Base-by-base conservation (phyloP, 306 rosid species). In the Leucaena leucocephala region DNA sequence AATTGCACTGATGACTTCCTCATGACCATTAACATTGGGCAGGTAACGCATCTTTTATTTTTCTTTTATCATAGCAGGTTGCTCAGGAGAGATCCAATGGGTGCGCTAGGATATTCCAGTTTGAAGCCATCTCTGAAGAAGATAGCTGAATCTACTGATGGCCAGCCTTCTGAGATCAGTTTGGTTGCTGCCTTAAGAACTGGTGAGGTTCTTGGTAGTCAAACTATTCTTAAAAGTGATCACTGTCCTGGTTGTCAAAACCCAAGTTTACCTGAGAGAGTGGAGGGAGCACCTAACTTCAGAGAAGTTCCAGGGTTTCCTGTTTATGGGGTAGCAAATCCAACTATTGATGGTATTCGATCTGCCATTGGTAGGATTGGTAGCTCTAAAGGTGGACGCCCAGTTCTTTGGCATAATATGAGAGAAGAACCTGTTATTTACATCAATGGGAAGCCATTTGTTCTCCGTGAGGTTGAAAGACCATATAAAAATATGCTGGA, bases 341-440 rank as follows among this genome's bases (percentile, higher is more conserved):
- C 98, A 81, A 93, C 98, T 68, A 79, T 91, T 44, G 97, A 93
- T 87, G 98, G 97, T 67, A 93, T 93, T 63, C 93, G 87, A 44
- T 93, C 94, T 68, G 97, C 89, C 75, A 85, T 93, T 80, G 82
- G 48, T 80, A 87, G 93, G 84, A 84, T 93, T 84, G 90, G 93
- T 54, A 85, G 90, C 76, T 84, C 89, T 33, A 87, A 87, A 85
- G 86, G 77, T 78, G 90, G 91, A 54, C 59, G 85, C 42, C 93
- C 93, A 48, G 86, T 93, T 78, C 91, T 93, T 75, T 93, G 98
- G 98, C 98, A 93, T 77, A 93, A 93, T 76, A 93, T 93, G 98
- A 91, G 98, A 81, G 98, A 93, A 87, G 98, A 93, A 80, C 98
- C 97, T 74, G 98, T 93, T 67, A 91, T 93, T 83, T 93, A 93